phyloP scores from a whole-genome alignment of 768 basidiomycete genomes.

The Lactarius psammicola region DNA sequence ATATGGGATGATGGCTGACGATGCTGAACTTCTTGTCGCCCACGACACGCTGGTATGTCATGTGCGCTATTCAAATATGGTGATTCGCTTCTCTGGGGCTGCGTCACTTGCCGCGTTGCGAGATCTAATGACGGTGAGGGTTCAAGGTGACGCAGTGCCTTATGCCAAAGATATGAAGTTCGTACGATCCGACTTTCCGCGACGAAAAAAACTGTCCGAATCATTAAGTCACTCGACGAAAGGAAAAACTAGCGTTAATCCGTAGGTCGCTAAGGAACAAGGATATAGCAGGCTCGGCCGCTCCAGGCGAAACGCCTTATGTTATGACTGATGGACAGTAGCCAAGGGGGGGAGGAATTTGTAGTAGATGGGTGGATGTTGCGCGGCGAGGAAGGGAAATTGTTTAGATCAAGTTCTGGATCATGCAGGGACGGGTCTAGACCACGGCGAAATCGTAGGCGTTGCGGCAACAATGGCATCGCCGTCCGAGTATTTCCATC shows the following conservation, averaged over 20 bases:
- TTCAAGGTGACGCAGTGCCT: slow-evolving; percentile 12
- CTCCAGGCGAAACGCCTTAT: neutral
- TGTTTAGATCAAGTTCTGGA: slow-evolving; percentile 24
- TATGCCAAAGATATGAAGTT: neutral
- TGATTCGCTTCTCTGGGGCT: neutral
- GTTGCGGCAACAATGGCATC: slow-evolving; percentile 23
- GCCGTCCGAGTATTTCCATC: slow-evolving; percentile 4
- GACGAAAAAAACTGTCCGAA: neutral
- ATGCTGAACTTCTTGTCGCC: slow-evolving; percentile 3
- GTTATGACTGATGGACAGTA: slow-evolving; percentile 9
- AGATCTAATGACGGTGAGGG: slow-evolving; percentile 5
- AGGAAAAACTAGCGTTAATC: no score
- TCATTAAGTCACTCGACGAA: neutral
- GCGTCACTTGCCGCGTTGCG: slow-evolving; percentile 15
- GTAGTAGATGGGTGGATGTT: slow-evolving; percentile 19
- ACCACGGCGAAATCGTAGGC: slow-evolving; percentile 26
- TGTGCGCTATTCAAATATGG: slow-evolving; percentile 12
- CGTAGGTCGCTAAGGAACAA: neutral
- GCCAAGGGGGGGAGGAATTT: slow-evolving; percentile 10
- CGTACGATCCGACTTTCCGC: neutral
- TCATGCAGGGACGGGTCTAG: slow-evolving; percentile 18
- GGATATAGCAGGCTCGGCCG: slow-evolving; percentile 1
- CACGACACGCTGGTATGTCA: slow-evolving; percentile 12
- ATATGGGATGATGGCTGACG: slow-evolving; percentile 16
- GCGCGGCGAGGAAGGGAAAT: slow-evolving; percentile 17